Base-by-base conservation (phyloP, 148 eudicot genomes). In the Tetragonia tetragonoides region DNA sequence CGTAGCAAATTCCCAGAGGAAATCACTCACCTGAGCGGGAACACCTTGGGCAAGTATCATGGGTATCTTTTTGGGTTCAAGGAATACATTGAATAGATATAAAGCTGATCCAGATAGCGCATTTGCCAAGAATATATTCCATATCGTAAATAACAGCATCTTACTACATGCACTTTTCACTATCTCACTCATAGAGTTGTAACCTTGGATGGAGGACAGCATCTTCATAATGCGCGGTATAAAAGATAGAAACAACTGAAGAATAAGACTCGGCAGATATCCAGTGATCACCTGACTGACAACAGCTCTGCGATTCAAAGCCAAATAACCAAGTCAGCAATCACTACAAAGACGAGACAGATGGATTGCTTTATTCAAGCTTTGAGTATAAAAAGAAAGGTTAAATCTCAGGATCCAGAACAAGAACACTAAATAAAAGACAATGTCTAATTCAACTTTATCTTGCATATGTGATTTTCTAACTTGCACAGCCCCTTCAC, bases 221-320 rank as follows among this genome's bases (percentile, higher is more conserved):
- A 84, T 78, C 79, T 85, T 80, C 98, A 93, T 93, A 68, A 88
- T 73, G 39, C 89, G 91, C 15, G 98, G 98, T 72, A 93, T 85
- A 66, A 86, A 71, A 21, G 60, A 83, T 62, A 91, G 70, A 80
- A 91, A 93, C 78, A 81, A 46, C 80, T 88, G 89, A 62, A 93
- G 98, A 76, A 93, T 90, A 41, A 93, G 89, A 87, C 98, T 93
- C 20, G 98, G 98, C 56, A 93, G 92, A 83, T 91, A 93, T 80
- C 98, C 98, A 16, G 98, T 91, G 74, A 93, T 79, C 74, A 93
- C 77, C 83, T 91, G 86, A 76, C 92, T 87, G 68, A 91, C 81
- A 64, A 91, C 42, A 70, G 84, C 28, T 81, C 96, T 93, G 96
- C 86, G 87, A 21, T 63, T 17, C 74, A 69, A 69, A 66, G 72